Base-by-base conservation (phyloP, 2,329 filamentous ascomycete species). In the Calonectria pauciramosa region DNA sequence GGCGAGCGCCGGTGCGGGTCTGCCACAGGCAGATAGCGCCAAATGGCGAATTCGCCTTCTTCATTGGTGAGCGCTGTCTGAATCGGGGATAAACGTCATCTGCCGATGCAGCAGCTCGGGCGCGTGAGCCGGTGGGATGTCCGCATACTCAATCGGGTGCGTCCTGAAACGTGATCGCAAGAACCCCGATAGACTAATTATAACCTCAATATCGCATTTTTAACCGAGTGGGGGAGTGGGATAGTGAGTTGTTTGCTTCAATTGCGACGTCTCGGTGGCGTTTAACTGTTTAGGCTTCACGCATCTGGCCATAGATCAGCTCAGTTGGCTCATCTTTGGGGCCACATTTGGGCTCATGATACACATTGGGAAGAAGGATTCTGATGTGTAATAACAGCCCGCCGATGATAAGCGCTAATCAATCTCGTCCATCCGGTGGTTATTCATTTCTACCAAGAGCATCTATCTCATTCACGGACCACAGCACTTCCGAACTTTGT, bases 1-100 rank as follows among this genome's bases (percentile, higher is more conserved):
- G 76, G 78, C 72, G 69, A 75, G 52, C 74, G 51, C 78, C 76
- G 78, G 68, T 47, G 73, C 59, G 72, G 76, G 56, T 71, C 70
- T 49, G 38, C 36, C 68, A 41, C 54, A 76, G 16, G 38, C 8
- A 60, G 47, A 67, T 47, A 56, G 44, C 49, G 47, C 59, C 30
- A 65, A 60, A 56, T 5, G 3, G 11, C 51, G n/a, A 47, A 20
- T 28, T 47, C 9, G 10, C 30, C 13, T 1, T 28, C 18, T 3
- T 30, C 16, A 69, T 66, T 69, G 66, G 56, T 32, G 16, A 23
- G n/a, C 30, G 4, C 7, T 13, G 20, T 6, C 63, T 20, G 4
- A 28, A 60, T 32, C 41, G 41, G 51, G 67, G 60, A 66, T 67
- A 60, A 63, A 73, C 47, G 56, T 51, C 60, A 36, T 60, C 67